Evolutionary conservation across 2,329 filamentous ascomycete genomes (phyloP), one percentile per base, ranked within the genome.

Genomic region (Helotiales sp.): DNA sequence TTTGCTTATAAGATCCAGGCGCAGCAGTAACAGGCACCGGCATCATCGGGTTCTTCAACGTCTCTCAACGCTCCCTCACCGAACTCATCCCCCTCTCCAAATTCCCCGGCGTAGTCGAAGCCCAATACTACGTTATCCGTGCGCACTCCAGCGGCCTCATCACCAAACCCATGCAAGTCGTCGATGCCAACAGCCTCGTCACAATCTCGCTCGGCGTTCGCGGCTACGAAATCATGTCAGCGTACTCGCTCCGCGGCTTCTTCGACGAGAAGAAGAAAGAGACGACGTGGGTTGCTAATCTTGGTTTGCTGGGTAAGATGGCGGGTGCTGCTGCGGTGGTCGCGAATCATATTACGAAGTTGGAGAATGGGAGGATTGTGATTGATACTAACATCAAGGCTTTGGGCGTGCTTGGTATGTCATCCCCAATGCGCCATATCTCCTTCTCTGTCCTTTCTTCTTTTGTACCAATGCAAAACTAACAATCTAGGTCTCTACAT

Each of bases 241-340:
- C 91, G 0, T 91, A 90, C 69, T 90, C 91, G 0, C 78, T 93
- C 1, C 82, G 83, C 0, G 78, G 82, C 0, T 89, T 95, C 70
- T 78, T 80, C 1, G 75, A 81, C 43, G 70, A 77, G 22, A 75
- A 76, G 20, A 76, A 80, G 45, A 68, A 77, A 5, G 73, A 76
- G 10, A 73, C 78, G 0, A 80, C 90, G 0, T 80, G 80, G 50
- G 82, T 94, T 1, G 89, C 92, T 0, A 89, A 91, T 20, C 79
- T 98, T 0, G 95, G 95, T 0, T 82, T 98, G 1, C 71, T 97
- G 3, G 91, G 87, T 1, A 97, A 97, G 79, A 97, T 98, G 92
- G 93, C 93, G 0, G 95, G 93, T 0, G 88, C 90, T 0, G 93
- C 93, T 0, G 93, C 93, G 0, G 85, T 97, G 7, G 81, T 90